Evolutionary conservation across 805 yeast species (phyloP).

Genomic region (Torulaspora gathmanii): DNA sequence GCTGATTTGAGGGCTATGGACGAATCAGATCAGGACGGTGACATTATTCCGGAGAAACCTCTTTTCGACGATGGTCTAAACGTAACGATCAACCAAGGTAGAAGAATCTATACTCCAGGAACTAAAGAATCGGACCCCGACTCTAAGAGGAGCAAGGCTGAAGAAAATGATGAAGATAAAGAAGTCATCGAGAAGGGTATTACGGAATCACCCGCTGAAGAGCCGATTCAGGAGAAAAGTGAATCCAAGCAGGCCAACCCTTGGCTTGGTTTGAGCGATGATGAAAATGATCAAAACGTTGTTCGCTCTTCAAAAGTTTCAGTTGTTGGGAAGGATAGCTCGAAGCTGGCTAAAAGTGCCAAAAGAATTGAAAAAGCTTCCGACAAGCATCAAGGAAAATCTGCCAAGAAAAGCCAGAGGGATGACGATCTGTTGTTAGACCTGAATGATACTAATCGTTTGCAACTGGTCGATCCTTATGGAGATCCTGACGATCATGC

Average conservation of each 20-base stretch:
- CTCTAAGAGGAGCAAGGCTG: neutral
- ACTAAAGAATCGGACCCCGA: conserved; percentile 20
- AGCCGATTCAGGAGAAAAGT: conserved; percentile 2
- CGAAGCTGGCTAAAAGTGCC: conserved; percentile 45
- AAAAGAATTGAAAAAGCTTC: conserved; percentile 41
- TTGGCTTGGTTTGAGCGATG: conserved; percentile 43
- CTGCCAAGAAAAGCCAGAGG: conserved; percentile 19
- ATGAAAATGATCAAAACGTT: conserved; percentile 19
- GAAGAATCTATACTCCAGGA: conserved; percentile 71
- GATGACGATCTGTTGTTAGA: conserved; percentile 40
- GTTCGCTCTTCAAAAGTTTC: conserved; percentile 44
- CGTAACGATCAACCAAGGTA: conserved; percentile 60
- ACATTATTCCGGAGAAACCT: conserved; percentile 34
- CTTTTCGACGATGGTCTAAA: conserved; percentile 42
- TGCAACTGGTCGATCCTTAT: conserved; percentile 49
- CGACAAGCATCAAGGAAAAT: conserved; percentile 16
- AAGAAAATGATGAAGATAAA: neutral
- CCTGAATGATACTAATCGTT: conserved; percentile 44
- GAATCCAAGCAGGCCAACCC: conserved; percentile 41
- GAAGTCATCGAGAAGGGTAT: conserved; percentile 25
- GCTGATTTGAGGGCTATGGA: conserved; percentile 49
- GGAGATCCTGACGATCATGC: conserved; percentile 44
- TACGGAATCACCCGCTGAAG: neutral
- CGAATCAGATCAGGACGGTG: conserved; percentile 38
- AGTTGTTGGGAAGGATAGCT: conserved; percentile 47